Conservation (phyloP, 495 filamentous ascomycete species). For the Penicillium parvum region DNA sequence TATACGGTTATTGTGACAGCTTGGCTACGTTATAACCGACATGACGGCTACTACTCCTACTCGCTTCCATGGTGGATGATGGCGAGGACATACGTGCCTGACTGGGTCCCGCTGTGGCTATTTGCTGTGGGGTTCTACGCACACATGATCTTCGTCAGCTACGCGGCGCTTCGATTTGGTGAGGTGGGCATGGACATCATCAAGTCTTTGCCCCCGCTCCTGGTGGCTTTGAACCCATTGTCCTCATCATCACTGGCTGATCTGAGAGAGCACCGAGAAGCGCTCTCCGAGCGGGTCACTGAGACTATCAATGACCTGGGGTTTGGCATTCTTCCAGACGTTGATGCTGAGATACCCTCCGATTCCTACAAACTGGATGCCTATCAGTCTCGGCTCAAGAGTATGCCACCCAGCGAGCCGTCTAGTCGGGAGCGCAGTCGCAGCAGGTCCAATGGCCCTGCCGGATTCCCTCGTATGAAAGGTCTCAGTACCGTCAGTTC, state of each 20-base stretch:
- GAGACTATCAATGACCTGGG: constrained; percentile 83
- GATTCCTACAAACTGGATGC: constrained; percentile 42
- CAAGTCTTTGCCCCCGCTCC: constrained; percentile 80
- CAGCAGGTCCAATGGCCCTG: constrained; percentile 49
- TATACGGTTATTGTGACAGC: constrained; percentile 69
- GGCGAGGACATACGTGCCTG: constrained; percentile 52
- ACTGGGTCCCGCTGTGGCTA: constrained; percentile 64
- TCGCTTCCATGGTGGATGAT: constrained; percentile 28
- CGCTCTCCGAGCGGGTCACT: constrained; percentile 69
- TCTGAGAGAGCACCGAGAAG: constrained; percentile 63
- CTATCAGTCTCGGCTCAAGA: constrained; percentile 29
- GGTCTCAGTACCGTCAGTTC: constrained; percentile 62
- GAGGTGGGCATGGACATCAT: constrained; percentile 92
- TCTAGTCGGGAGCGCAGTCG: constrained; percentile 62
- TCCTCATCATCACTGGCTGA: constrained; percentile 69
- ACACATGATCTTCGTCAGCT: constrained; percentile 78
- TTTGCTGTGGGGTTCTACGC: constrained; percentile 63
- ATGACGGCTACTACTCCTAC: constrained; percentile 56
- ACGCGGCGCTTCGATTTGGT: constrained; percentile 82
- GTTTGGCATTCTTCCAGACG: constrained; percentile 86
- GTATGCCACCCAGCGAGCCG: constrained; percentile 28
- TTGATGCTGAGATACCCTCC: constrained; percentile 68
- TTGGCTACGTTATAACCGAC: constrained; percentile 72
- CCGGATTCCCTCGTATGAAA: constrained; percentile 50
- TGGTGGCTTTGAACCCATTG: constrained; percentile 70